phyloP scores from a whole-genome alignment of 139 green algal genomes.

The Coelastrella sp. region DNA sequence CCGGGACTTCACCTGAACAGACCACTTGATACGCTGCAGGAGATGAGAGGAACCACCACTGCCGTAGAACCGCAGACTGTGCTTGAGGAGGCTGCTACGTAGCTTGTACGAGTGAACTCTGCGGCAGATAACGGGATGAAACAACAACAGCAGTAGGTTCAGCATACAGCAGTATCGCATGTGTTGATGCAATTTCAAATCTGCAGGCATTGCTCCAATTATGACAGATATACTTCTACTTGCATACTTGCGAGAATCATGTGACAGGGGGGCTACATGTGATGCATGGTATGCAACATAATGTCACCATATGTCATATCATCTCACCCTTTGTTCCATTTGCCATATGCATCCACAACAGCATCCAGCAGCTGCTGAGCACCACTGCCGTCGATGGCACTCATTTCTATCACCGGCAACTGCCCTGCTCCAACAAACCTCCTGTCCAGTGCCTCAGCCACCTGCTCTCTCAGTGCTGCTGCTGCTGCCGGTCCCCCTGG shows the following conservation, averaged over 20 bases:
- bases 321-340: constrained; percentile 74
- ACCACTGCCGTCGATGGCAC: constrained; percentile 66
- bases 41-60: constrained; percentile 50
- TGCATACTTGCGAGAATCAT: neutral
- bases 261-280: no score
- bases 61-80: constrained; percentile 41
- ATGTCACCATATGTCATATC: neutral
- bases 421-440: constrained; percentile 56
- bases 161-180: neutral
- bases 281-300: no score
- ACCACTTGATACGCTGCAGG: constrained; percentile 67
- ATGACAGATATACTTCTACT: neutral
- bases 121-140: no score
- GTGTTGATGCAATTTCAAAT: neutral
- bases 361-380: constrained; percentile 67
- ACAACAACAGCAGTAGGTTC: neutral
- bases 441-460: constrained; percentile 51
- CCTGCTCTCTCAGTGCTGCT: constrained; percentile 14
- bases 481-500: constrained; percentile 12
- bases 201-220: neutral
- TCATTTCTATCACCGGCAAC: constrained; percentile 68
- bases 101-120: constrained; percentile 57
- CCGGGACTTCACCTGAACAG: constrained; percentile 71
- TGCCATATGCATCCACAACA: constrained; percentile 58
- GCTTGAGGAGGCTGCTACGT: constrained; percentile 53